phyloP scores from a whole-genome alignment of 768 basidiomycete genomes.

The Suillus luteus region DNA sequence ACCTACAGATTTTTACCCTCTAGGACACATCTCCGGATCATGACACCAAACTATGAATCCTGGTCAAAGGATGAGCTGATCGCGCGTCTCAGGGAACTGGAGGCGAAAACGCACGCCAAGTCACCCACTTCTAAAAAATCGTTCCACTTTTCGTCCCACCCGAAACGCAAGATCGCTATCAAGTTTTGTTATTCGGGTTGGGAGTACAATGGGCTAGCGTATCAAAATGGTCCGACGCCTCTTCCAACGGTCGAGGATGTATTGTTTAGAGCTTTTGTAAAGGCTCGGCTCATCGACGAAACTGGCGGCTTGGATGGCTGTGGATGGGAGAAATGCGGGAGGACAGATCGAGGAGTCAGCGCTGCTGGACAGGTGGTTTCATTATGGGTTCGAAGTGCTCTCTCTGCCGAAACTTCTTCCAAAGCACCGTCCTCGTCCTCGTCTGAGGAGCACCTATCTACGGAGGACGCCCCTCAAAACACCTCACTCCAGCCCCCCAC shows the following conservation, averaged over 20 bases:
- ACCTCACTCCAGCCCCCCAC: no score
- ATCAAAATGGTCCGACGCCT: slow-evolving; percentile 68
- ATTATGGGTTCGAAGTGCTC: slow-evolving; percentile 82
- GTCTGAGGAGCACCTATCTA: not conserved
- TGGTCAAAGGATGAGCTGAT: slow-evolving; percentile 75
- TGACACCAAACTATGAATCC: slow-evolving; percentile 48
- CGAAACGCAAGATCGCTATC: slow-evolving; percentile 88
- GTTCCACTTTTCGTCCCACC: slow-evolving; percentile 71
- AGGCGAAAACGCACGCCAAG: slow-evolving; percentile 33
- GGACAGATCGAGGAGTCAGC: slow-evolving; percentile 97
- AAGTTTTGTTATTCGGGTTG: slow-evolving; percentile 92
- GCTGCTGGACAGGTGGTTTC: slow-evolving; percentile 92
- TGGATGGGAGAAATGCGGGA: slow-evolving; percentile 87
- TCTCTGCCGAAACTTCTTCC: slow-evolving; percentile 28
- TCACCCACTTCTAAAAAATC: slow-evolving; percentile 35
- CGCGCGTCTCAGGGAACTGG: slow-evolving; percentile 59
- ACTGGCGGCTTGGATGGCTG: slow-evolving; percentile 79
- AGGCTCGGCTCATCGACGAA: slow-evolving; percentile 74
- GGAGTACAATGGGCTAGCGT: slow-evolving; percentile 89
- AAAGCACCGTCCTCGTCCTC: not conserved
- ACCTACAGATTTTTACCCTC: slow-evolving; percentile 35
- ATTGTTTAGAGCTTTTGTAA: slow-evolving; percentile 79
- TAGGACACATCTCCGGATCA: slow-evolving; percentile 30
- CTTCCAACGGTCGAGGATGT: slow-evolving; percentile 91
- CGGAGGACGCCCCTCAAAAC: not conserved